Percentiles rank a stretch among this genome's conserved stretches.
Conservation (phyloP, 176 grass and related monocot species). For the Avena sativa region DNA sequence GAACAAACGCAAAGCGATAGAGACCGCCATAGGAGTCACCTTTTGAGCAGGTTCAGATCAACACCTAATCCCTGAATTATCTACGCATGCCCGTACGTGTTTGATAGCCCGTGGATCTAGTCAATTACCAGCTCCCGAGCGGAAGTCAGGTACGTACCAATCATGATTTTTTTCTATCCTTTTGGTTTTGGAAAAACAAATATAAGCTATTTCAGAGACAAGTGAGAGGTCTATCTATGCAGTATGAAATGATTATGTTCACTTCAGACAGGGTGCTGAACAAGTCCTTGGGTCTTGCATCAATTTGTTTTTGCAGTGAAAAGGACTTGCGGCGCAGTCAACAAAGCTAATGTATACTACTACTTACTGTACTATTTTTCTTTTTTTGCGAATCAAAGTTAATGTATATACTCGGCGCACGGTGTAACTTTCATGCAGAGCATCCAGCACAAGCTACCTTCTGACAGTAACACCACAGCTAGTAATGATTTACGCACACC, state of each 20-base stretch:
- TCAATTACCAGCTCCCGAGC: not conserved
- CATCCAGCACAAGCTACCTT: constrained; percentile 14
- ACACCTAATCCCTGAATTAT: constrained; percentile 18
- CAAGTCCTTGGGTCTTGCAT: constrained; percentile 25
- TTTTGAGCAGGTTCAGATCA: not conserved
- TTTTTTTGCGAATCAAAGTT: not conserved
- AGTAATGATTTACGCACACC: not conserved
- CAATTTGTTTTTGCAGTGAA: not conserved
- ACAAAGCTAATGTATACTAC: not conserved
- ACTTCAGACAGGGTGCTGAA: constrained; percentile 18
- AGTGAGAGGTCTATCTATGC: not conserved
- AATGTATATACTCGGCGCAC: not conserved
- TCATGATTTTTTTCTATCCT: not conserved
- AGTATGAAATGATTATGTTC: not conserved
- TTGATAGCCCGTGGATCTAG: not conserved
- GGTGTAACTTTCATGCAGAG: not conserved
- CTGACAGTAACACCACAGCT: constrained; percentile 27
- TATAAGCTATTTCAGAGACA: not conserved
- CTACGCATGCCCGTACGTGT: not conserved
- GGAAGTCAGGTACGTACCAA: not conserved
- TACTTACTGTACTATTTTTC: too few relatives aligned
- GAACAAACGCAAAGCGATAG: constrained; percentile 15
- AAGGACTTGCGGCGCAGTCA: not conserved
- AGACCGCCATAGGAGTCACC: not conserved
- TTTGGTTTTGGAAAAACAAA: not conserved